These are phyloP conservation scores for Vickermania spadyakhi DNA, from an alignment of 208 protist species.

Conservation along the genomic window DNA sequence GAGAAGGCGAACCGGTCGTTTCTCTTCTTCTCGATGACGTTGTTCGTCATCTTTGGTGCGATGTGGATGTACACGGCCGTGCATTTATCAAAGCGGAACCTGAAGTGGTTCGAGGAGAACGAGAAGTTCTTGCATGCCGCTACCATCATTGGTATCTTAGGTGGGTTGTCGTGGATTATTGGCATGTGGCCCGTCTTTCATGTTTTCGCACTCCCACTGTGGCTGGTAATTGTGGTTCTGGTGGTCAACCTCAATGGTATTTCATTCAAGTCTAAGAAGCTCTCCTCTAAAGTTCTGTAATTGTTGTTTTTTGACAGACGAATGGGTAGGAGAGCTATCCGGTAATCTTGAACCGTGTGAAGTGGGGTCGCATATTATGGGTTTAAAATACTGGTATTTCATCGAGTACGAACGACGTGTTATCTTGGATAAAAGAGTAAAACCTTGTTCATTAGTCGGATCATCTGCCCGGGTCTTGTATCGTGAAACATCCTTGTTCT, in stretches of 20 bases:
- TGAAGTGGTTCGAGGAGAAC: slow-evolving; percentile 53
- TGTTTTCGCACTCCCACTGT: slow-evolving; percentile 45
- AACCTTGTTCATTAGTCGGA: too few species aligned
- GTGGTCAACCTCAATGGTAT: slow-evolving; percentile 22
- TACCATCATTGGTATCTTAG: slow-evolving; percentile 18
- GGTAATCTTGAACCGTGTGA: too few species aligned
- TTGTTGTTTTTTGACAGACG: too few species aligned
- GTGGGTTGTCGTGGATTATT: slow-evolving; percentile 40
- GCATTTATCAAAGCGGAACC: slow-evolving; percentile 38
- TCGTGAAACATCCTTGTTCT: too few species aligned
- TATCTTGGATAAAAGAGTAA: too few species aligned
- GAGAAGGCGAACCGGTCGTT: slow-evolving; percentile 22
- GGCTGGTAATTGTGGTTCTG: slow-evolving; percentile 16
- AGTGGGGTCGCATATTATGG: too few species aligned
- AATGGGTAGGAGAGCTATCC: too few species aligned
- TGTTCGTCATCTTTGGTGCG: slow-evolving; percentile 42
- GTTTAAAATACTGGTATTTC: too few species aligned
- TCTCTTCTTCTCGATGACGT: slow-evolving; percentile 30
- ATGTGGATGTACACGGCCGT: slow-evolving; percentile 63
- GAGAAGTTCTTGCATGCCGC: slow-evolving; percentile 36
- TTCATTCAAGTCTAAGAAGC: not conserved
- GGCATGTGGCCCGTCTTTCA: slow-evolving; percentile 66
- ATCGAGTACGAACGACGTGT: too few species aligned
- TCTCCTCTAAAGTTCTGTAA: slow-evolving; percentile 5
- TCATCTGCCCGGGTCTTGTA: too few species aligned